Evolutionary conservation across 768 basidiomycete genomes (phyloP).

Genomic region (Pholiota molesta): DNA sequence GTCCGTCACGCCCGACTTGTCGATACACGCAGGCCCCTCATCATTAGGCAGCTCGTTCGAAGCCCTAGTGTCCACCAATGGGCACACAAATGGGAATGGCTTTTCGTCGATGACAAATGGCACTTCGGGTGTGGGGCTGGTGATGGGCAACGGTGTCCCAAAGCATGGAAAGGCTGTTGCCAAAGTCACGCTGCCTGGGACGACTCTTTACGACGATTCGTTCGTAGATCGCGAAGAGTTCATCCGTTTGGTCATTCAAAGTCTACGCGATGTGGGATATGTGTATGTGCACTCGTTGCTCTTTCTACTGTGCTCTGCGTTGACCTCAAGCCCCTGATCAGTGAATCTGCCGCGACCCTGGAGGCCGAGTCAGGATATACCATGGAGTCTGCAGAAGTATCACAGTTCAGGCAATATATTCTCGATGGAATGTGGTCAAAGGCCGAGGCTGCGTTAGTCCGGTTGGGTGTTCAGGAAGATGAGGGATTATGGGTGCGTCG

Average conservation of each 20-base stretch:
- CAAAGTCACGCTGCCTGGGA: constrained; percentile 70
- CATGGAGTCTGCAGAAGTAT: constrained; percentile 77
- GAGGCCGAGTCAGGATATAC: constrained; percentile 93
- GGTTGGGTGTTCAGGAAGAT: constrained; percentile 69
- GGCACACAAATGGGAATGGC: constrained; percentile 50
- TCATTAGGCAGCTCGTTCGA: constrained; percentile 30
- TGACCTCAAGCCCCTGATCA: constrained; percentile 32
- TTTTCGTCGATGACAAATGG: constrained; percentile 39
- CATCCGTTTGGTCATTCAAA: constrained; percentile 86
- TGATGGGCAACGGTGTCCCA: constrained; percentile 50
- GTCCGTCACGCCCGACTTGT: constrained; percentile 46
- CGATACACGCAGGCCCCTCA: constrained; percentile 57
- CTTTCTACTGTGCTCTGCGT: constrained; percentile 14
- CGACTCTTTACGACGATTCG: constrained; percentile 77
- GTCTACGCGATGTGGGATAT: constrained; percentile 85
- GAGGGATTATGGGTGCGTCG: constrained; percentile 69
- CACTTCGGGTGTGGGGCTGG: constrained; percentile 26
- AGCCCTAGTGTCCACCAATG: constrained; percentile 34
- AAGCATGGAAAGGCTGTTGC: constrained; percentile 58
- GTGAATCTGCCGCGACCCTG: constrained; percentile 85
- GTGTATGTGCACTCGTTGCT: constrained; percentile 44
- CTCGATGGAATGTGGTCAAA: constrained; percentile 80
- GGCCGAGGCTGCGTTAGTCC: constrained; percentile 69
- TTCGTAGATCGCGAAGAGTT: constrained; percentile 88
- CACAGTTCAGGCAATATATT: constrained; percentile 80